Evolutionary conservation across 768 basidiomycete genomes (phyloP), one percentile per base, ranked within the genome.

Genomic region (Mrakia blollopis): DNA sequence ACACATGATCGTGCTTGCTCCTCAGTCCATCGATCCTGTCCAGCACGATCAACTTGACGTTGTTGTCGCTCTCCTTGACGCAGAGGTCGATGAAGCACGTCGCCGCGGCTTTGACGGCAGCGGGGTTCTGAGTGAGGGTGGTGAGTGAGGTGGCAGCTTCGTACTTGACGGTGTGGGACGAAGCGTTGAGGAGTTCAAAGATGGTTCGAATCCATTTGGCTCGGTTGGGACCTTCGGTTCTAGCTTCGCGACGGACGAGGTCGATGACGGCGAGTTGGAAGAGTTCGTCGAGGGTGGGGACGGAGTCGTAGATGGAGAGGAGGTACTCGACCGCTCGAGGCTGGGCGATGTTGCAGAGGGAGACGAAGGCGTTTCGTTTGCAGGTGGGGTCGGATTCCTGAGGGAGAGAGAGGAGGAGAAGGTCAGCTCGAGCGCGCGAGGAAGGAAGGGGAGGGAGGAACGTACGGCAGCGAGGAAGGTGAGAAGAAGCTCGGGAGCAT

Each of bases 211-310:
- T 96, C 86, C 95, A 98, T 78, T 92, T 89, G n/a, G 94, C 85
- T 93, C 96, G 78, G 30, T 79, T n/a, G 52, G 69, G 61, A 25
- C 73, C 68, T 6, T 78, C 77, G 23, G 76, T 44, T n/a, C 77
- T 67, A 30, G 77, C 72, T 41, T 98, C 95, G 84, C 90, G 85
- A 79, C 94, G 85, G 69, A 98, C 93, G 65, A 98, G 89, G 83
- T 98, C 97, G 79, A 99, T 94, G 61, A 96, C 89, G 79, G 91
- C 90, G 90, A 99, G 92, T 86, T 99, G 97, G 85, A 98, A 86
- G 78, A 91, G 86, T 85, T 98, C 95, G 80, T 98, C 95, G 85
- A 97, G 86, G 21, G 87, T 85, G 5, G 89, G 86, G 74, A 98
- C 89, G 69, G 90, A 88, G 81, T 98, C 95, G 82, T 92, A 92